A percentile compares a stretch with the other conserved stretches of the same genome.
These are phyloP conservation scores for Lentinula sp. DNA, from an alignment of 768 basidiomycete genomes.

Conservation along the genomic window DNA sequence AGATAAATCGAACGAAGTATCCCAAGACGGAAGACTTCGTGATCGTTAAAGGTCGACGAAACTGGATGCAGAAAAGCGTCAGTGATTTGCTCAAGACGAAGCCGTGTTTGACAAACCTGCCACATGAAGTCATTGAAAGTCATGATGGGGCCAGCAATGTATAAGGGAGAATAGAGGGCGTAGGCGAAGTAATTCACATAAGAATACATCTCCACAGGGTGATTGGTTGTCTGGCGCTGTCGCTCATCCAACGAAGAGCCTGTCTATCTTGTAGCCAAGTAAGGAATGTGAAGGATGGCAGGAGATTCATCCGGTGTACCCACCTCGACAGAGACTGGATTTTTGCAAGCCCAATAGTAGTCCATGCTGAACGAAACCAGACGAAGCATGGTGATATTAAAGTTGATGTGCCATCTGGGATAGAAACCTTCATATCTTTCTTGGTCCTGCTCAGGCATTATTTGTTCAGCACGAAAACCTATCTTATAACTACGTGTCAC, in stretches of 20 bases:
- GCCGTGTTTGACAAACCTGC: conserved; percentile 54
- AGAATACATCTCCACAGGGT: conserved; percentile 55
- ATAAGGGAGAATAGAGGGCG: conserved; percentile 87
- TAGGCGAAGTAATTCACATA: conserved; percentile 77
- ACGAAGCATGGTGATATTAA: conserved; percentile 95
- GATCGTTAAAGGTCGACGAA: conserved; percentile 52
- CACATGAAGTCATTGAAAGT: conserved; percentile 94
- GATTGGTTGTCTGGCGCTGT: conserved; percentile 50
- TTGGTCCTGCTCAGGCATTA: conserved; percentile 25
- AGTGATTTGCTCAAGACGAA: too few species aligned
- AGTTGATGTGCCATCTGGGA: conserved; percentile 88
- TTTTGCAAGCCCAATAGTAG: conserved; percentile 73
- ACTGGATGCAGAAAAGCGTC: conserved; percentile 28
- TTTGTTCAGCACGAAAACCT: background rate
- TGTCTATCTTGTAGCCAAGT: conserved; percentile 2
- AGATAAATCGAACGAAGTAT: conserved; percentile 68
- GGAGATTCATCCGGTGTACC: background rate
- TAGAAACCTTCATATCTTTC: conserved; percentile 69
- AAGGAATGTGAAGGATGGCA: background rate
- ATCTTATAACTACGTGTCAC: background rate
- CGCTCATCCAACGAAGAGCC: conserved; percentile 38
- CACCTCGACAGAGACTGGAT: conserved; percentile 33
- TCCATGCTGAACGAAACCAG: conserved; percentile 93
- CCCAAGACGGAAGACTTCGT: conserved; percentile 29
- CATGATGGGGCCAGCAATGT: conserved; percentile 94